phyloP scores from a whole-genome alignment of 768 basidiomycete genomes.

The Coprinellus aureogranulatus region DNA sequence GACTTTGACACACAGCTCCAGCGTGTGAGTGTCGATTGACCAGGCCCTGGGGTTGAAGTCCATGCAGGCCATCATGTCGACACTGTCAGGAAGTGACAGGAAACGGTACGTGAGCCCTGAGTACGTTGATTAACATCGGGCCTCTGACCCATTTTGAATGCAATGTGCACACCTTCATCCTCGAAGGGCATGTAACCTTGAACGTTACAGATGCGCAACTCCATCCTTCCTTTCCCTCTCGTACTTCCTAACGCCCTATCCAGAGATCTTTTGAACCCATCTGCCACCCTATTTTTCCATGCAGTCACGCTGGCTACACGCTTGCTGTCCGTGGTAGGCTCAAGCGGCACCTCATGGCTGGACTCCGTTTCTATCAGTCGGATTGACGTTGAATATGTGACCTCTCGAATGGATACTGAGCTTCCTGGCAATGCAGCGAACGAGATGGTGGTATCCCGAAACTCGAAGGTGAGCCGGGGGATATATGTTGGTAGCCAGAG shows the following conservation, averaged over 20 bases:
- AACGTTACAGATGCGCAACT: slow-evolving; percentile 48
- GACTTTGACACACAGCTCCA: slow-evolving; percentile 44
- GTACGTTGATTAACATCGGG: too few relatives aligned
- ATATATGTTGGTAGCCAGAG: slow-evolving; percentile 66
- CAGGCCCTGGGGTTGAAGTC: slow-evolving; percentile 60
- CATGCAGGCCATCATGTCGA: slow-evolving; percentile 46
- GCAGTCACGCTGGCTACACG: slow-evolving; percentile 50
- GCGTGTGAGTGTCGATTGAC: slow-evolving; percentile 50
- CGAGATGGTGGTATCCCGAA: slow-evolving; percentile 52
- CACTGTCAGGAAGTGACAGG: slow-evolving; percentile 43
- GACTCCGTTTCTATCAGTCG: slow-evolving; percentile 52
- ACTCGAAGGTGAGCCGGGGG: slow-evolving; percentile 65
- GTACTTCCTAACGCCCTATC: slow-evolving; percentile 67
- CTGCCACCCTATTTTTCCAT: slow-evolving; percentile 62
- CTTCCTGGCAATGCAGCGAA: slow-evolving; percentile 52
- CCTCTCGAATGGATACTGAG: slow-evolving; percentile 47
- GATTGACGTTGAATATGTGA: slow-evolving; percentile 53
- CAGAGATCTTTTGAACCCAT: slow-evolving; percentile 62
- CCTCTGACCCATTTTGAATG: background rate
- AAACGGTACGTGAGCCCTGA: slow-evolving; percentile 25
- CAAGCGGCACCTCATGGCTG: slow-evolving; percentile 21
- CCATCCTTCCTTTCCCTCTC: slow-evolving; percentile 53
- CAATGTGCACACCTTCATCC: slow-evolving; percentile 28
- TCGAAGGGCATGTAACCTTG: slow-evolving; percentile 37
- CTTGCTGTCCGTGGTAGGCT: slow-evolving; percentile 18